These are phyloP conservation scores for Fusarium ramigenum DNA, from an alignment of 2,329 filamentous ascomycete species.

Conservation along the genomic window DNA sequence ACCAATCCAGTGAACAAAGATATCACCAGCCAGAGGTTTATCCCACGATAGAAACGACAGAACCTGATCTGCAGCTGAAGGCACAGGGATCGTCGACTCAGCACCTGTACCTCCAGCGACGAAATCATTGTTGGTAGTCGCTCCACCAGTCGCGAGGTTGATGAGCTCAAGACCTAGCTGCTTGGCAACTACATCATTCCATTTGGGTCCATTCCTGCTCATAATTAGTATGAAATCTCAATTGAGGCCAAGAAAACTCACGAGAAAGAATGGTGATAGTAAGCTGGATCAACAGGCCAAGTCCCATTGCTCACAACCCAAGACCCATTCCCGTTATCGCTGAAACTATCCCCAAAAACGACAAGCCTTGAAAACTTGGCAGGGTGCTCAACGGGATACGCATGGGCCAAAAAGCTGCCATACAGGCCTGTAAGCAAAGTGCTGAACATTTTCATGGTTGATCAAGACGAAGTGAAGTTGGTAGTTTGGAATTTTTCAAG, in stretches of 20 bases:
- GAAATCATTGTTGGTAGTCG: slow-evolving; percentile 19
- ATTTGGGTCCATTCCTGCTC: slow-evolving; percentile 7
- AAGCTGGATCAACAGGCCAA: slow-evolving; percentile 29
- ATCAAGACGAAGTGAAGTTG: neutral
- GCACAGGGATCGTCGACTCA: slow-evolving; percentile 15
- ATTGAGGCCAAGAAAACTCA: accelerated
- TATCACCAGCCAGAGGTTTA: neutral
- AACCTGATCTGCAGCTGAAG: slow-evolving; percentile 20
- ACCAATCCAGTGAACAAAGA: slow-evolving; percentile 31
- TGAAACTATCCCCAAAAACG: slow-evolving; percentile 34
- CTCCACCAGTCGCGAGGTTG: slow-evolving; percentile 26
- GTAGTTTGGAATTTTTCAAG: neutral
- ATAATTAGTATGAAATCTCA: neutral
- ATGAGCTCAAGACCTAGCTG: slow-evolving; percentile 13
- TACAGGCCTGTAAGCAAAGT: neutral
- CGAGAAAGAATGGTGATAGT: slow-evolving; percentile 29
- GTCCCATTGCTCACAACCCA: slow-evolving; percentile 28
- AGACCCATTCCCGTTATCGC: slow-evolving; percentile 29
- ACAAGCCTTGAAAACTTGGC: neutral
- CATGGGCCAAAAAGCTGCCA: neutral
- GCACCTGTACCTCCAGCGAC: slow-evolving; percentile 22
- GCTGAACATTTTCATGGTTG: neutral
- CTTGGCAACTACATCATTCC: slow-evolving; percentile 19
- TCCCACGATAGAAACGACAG: slow-evolving; percentile 8
- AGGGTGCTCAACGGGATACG: neutral